These are phyloP conservation scores for Globisporangium middletonii DNA, from an alignment of 352 stramenopile species.

Conservation along the genomic window DNA sequence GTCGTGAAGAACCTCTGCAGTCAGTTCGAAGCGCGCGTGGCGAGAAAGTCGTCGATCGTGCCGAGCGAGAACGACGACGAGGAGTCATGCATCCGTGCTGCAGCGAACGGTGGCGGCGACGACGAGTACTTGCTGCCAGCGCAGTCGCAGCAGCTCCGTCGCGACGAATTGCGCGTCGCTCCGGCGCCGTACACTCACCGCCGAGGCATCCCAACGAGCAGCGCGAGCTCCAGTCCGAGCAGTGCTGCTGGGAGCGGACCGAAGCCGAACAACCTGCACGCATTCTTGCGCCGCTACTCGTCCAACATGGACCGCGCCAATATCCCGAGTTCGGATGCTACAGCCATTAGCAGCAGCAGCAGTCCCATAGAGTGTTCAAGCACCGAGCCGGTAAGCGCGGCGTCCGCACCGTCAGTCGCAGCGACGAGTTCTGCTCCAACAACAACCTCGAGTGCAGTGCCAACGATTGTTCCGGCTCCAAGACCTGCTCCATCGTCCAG, in stretches of 20 bases:
- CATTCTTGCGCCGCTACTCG: constrained; percentile 57
- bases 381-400: neutral
- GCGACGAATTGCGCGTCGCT: constrained; percentile 1
- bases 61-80: constrained; percentile 14
- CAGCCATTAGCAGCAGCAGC: neutral
- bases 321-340: neutral
- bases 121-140: constrained; percentile 13
- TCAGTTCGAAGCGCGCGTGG: constrained; percentile 32
- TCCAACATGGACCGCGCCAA: constrained; percentile 49
- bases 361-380: neutral
- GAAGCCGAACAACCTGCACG: constrained; percentile 59
- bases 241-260: constrained; percentile 1
- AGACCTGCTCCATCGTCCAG: neutral
- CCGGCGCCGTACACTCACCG: constrained; percentile 5
- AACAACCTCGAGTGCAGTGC: neutral
- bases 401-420: neutral
- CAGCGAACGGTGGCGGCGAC: constrained; percentile 7
- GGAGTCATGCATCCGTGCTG: constrained; percentile 5
- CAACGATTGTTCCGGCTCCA: neutral
- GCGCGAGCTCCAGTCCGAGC: constrained; percentile 11
- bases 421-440: neutral
- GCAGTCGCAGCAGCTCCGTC: constrained; percentile 9
- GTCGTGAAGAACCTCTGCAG: constrained; percentile 49
- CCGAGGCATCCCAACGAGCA: neutral
- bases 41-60: constrained; percentile 8